phyloP scores from a whole-genome alignment of 495 filamentous ascomycete genomes.

The Neurospora sp. region DNA sequence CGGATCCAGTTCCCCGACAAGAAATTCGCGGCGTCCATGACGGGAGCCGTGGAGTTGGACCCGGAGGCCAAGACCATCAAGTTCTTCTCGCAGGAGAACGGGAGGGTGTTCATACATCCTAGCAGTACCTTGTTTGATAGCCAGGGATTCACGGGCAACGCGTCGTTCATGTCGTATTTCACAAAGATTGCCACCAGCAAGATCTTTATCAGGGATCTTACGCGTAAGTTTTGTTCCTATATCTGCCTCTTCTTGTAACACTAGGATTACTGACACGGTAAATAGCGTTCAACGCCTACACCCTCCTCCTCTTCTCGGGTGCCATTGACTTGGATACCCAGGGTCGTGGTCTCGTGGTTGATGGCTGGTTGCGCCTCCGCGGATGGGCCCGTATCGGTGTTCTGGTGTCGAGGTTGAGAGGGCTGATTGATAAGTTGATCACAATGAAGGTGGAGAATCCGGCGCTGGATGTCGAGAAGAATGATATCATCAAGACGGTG shows the following conservation, averaged over 20 bases:
- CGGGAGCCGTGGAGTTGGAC: slow-evolving; percentile 83
- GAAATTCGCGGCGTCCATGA: slow-evolving; percentile 76
- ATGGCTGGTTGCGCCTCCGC: slow-evolving; percentile 81
- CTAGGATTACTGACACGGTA: background rate
- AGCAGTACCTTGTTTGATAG: slow-evolving; percentile 74
- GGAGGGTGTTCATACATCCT: slow-evolving; percentile 87
- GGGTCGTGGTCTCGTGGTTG: slow-evolving; percentile 80
- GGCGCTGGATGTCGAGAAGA: slow-evolving; percentile 30
- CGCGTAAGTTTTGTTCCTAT: slow-evolving; percentile 48
- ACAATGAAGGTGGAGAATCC: slow-evolving; percentile 71
- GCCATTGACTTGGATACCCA: slow-evolving; percentile 75
- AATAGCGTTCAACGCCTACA: slow-evolving; percentile 80
- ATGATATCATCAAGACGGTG: slow-evolving; percentile 65
- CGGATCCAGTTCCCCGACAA: slow-evolving; percentile 89
- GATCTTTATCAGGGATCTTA: slow-evolving; percentile 77
- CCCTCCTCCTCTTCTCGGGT: slow-evolving; percentile 83
- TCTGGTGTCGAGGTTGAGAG: slow-evolving; percentile 69
- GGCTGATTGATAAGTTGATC: slow-evolving; percentile 77
- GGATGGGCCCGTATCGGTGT: slow-evolving; percentile 96
- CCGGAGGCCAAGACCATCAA: slow-evolving; percentile 86
- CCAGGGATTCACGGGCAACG: slow-evolving; percentile 58
- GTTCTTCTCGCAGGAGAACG: slow-evolving; percentile 79
- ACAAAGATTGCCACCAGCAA: slow-evolving; percentile 84
- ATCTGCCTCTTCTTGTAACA: background rate
- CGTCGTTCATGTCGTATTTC: slow-evolving; percentile 74